Evolutionary conservation across 1,139 yeast species (phyloP).

Genomic region (Hemisphaericaspora xylanilytica): DNA sequence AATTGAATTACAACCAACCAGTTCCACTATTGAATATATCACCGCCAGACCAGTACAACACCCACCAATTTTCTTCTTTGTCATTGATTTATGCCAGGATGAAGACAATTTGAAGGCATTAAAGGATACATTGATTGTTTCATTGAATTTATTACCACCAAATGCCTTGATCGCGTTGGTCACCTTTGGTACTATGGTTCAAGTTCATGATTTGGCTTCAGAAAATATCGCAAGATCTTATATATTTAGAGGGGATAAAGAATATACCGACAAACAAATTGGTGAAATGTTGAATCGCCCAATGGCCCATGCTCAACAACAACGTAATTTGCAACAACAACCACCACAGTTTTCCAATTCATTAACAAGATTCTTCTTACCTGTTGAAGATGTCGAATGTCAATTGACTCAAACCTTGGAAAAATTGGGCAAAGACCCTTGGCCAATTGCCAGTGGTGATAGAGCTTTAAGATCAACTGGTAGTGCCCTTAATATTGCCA

Average conservation of each 20-base stretch:
- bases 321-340: conserved; percentile 3
- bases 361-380: conserved; percentile 76
- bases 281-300: conserved; percentile 68
- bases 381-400: conserved; percentile 83
- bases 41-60: conserved; percentile 82
- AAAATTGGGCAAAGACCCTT: conserved; percentile 77
- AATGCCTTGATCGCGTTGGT: conserved; percentile 89
- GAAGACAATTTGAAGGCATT: conserved; percentile 87
- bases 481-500: conserved; percentile 84
- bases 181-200: conserved; percentile 93
- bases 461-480: conserved; percentile 94
- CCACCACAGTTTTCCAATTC: conserved; percentile 38
- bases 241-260: conserved; percentile 92
- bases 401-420: conserved; percentile 81
- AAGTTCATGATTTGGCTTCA: conserved; percentile 87
- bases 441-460: conserved; percentile 87
- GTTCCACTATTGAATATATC: conserved; percentile 91
- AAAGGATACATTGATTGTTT: conserved; percentile 80
- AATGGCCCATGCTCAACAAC: conserved; percentile 28
- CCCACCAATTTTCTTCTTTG: conserved; percentile 92
- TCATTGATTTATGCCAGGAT: conserved; percentile 92
- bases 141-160: conserved; percentile 84
- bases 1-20: conserved; percentile 70
- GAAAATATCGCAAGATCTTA: conserved; percentile 74
- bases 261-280: conserved; percentile 73